These are phyloP conservation scores for Gossypium turneri DNA, from an alignment of 345 rosid genomes.

Conservation along the genomic window DNA sequence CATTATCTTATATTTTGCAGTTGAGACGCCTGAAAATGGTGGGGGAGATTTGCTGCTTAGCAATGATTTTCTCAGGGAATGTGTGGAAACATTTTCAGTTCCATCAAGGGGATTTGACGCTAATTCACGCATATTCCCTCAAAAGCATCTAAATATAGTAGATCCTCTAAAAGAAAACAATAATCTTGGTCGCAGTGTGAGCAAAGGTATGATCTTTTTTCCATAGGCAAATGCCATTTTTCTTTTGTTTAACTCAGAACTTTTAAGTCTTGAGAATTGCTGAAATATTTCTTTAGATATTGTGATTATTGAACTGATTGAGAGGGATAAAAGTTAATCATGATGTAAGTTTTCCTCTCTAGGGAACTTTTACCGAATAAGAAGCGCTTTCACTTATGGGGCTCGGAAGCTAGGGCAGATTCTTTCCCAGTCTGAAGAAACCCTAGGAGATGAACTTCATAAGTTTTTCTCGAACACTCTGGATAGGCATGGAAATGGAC, in stretches of 20 bases:
- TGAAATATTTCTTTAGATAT: background rate
- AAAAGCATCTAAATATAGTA: constrained; percentile 75
- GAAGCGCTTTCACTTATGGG: constrained; percentile 88
- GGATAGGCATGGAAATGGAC: constrained; percentile 72
- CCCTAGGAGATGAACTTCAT: constrained; percentile 46
- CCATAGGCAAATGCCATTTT: background rate
- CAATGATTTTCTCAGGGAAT: constrained; percentile 60
- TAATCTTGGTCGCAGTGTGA: constrained; percentile 96
- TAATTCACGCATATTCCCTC: constrained; percentile 48
- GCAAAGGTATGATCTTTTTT: constrained; percentile 55
- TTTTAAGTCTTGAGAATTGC: background rate
- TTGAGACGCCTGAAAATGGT: constrained; percentile 52
- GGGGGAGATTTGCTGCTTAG: constrained; percentile 56
- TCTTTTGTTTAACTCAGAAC: background rate
- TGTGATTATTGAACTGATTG: constrained; percentile 2
- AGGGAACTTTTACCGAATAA: constrained; percentile 82
- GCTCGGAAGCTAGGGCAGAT: constrained; percentile 75
- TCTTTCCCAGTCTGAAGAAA: constrained; percentile 51
- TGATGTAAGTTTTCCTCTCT: constrained; percentile 15
- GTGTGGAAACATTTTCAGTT: constrained; percentile 49
- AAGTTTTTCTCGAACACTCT: constrained; percentile 73
- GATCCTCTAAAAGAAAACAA: constrained; percentile 83
- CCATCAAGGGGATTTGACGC: constrained; percentile 60
- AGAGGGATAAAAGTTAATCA: background rate
- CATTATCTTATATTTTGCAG: constrained; percentile 27